phyloP scores from a whole-genome alignment of 306 rosid genomes.

The barrel medic (Medicago truncatula) region DNA sequence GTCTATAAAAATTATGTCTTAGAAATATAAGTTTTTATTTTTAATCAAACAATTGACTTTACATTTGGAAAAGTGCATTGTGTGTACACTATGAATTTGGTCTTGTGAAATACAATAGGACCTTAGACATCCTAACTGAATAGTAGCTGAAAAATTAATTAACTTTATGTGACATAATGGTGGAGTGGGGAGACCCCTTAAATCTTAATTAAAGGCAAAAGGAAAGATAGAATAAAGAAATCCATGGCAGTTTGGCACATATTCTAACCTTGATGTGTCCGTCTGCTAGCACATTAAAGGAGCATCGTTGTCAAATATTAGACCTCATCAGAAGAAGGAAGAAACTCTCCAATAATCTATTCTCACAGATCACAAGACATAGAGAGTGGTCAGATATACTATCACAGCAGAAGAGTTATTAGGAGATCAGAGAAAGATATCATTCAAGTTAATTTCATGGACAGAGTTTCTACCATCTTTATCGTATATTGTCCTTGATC shows the following conservation, averaged over 20 bases:
- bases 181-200: neutral
- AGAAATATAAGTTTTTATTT: too few relatives aligned
- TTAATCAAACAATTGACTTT: too few relatives aligned
- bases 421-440: neutral
- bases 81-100: too few relatives aligned
- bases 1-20: too few relatives aligned
- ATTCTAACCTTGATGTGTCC: neutral
- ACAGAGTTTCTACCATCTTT: conserved; percentile 1
- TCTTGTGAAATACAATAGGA: too few relatives aligned
- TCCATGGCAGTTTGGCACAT: neutral
- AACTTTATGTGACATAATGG: too few relatives aligned
- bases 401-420: neutral
- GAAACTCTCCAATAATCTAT: neutral
- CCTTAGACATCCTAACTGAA: too few relatives aligned
- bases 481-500: neutral
- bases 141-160: too few relatives aligned
- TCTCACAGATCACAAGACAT: neutral
- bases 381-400: neutral
- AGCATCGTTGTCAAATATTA: conserved; percentile 16
- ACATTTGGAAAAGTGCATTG: too few relatives aligned
- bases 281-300: neutral
- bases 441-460: neutral
- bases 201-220: neutral
- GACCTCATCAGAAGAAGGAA: neutral
- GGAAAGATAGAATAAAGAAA: neutral